phyloP scores from a whole-genome alignment of 495 filamentous ascomycete species.

The Parathielavia appendiculata region DNA sequence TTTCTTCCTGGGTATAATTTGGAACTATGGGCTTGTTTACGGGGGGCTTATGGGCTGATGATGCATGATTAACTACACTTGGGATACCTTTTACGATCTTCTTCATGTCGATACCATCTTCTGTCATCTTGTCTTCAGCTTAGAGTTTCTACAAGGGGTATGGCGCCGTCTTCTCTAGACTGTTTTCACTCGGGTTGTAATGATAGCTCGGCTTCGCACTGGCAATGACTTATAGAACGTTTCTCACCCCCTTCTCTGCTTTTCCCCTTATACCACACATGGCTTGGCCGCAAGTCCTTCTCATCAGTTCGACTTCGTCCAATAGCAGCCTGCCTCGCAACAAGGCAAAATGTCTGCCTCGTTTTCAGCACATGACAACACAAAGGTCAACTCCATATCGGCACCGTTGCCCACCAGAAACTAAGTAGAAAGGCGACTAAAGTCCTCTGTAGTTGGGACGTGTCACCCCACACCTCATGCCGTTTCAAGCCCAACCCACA shows the following conservation, averaged over 20 bases:
- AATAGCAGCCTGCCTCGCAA: neutral
- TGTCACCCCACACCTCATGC: neutral
- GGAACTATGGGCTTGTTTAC: neutral
- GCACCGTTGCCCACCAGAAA: too few species aligned
- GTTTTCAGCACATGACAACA: neutral
- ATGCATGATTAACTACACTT: neutral
- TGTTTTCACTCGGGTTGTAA: neutral
- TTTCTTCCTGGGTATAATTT: neutral
- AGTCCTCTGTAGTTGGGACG: neutral
- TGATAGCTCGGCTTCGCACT: neutral
- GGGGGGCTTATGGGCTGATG: neutral
- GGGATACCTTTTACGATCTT: slow-evolving; percentile 4
- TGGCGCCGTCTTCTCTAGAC: neutral
- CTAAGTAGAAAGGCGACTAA: too few species aligned
- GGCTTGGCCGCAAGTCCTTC: neutral
- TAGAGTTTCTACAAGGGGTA: neutral
- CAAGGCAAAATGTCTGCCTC: neutral
- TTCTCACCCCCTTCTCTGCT: neutral
- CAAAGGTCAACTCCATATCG: neutral
- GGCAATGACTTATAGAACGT: too few species aligned
- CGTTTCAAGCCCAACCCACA: too few species aligned
- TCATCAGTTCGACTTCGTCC: too few species aligned
- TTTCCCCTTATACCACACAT: neutral
- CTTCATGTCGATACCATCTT: slow-evolving; percentile 1
- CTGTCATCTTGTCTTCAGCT: neutral